Evolutionary conservation across 2,329 filamentous ascomycete species (phyloP).

Genomic region (Cladosporium sp.): DNA sequence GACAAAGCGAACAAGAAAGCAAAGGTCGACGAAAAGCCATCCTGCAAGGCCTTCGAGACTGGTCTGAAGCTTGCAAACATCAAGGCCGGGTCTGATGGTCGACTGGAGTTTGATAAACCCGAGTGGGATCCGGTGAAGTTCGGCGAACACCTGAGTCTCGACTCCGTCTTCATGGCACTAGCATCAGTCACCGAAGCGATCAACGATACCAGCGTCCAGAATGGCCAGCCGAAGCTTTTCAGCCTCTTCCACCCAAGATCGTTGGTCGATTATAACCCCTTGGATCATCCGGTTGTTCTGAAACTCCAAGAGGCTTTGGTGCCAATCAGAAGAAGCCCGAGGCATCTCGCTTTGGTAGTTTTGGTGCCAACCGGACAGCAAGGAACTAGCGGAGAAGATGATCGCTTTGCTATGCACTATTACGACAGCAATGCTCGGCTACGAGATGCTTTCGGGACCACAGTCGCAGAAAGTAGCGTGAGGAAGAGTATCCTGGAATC

Average conservation of each 20-base stretch:
- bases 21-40: background rate
- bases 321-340: background rate
- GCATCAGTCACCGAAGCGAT: constrained; percentile 6
- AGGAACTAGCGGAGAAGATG: background rate
- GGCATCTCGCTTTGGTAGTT: background rate
- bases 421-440: background rate
- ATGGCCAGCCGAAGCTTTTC: background rate
- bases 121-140: background rate
- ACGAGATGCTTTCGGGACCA: background rate
- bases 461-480: background rate
- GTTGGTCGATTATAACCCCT: background rate
- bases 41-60: background rate
- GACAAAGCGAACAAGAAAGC: background rate
- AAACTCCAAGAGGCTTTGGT: background rate
- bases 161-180: background rate
- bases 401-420: background rate
- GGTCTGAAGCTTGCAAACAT: background rate
- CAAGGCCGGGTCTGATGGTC: background rate
- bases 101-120: background rate
- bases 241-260: constrained; percentile 6
- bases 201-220: background rate
- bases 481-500: background rate
- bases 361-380: background rate
- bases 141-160: background rate
- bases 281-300: background rate